phyloP scores from a whole-genome alignment of 805 yeast species.

The Helenozyma baotianmanensis region DNA sequence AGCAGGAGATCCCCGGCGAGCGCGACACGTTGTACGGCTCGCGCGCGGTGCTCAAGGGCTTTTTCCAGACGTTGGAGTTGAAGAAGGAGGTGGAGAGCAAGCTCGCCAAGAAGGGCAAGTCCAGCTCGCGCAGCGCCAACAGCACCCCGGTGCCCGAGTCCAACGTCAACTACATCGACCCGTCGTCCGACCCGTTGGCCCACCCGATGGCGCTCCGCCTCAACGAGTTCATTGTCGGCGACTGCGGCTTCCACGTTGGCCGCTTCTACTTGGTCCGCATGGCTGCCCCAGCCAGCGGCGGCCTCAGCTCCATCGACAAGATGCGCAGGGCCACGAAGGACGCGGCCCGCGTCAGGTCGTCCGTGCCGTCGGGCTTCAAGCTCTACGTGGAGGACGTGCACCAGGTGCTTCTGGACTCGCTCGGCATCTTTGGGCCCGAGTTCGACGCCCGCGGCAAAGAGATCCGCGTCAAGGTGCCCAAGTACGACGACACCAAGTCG shows the following conservation, averaged over 20 bases:
- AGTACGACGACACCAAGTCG: slow-evolving; percentile 9
- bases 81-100: slow-evolving; percentile 30
- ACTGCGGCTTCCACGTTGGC: slow-evolving; percentile 37
- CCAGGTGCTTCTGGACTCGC: slow-evolving; percentile 23
- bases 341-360: slow-evolving; percentile 5
- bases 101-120: slow-evolving; percentile 22
- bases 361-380: slow-evolving; percentile 29
- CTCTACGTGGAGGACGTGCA: slow-evolving; percentile 40
- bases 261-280: slow-evolving; percentile 36
- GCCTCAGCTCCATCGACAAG: slow-evolving; percentile 29
- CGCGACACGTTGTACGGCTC: slow-evolving; percentile 34
- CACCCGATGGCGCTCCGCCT: slow-evolving; percentile 32
- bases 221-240: slow-evolving; percentile 35
- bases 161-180: slow-evolving; percentile 27
- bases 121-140: slow-evolving; percentile 2
- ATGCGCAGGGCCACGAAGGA: slow-evolving; percentile 25
- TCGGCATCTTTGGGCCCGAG: slow-evolving; percentile 29
- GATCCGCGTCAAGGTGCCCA: slow-evolving; percentile 6
- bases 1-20: slow-evolving; percentile 36
- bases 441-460: slow-evolving; percentile 31
- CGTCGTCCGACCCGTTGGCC: slow-evolving; percentile 32
- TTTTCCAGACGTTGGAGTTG: slow-evolving; percentile 25
- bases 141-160: too few species aligned
- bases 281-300: slow-evolving; percentile 32
- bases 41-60: slow-evolving; percentile 33